Percentiles rank a stretch among this genome's conserved stretches.
Evolutionary conservation across 2,329 filamentous ascomycete species (phyloP).

Genomic region (Trichoderma guizhouense): DNA sequence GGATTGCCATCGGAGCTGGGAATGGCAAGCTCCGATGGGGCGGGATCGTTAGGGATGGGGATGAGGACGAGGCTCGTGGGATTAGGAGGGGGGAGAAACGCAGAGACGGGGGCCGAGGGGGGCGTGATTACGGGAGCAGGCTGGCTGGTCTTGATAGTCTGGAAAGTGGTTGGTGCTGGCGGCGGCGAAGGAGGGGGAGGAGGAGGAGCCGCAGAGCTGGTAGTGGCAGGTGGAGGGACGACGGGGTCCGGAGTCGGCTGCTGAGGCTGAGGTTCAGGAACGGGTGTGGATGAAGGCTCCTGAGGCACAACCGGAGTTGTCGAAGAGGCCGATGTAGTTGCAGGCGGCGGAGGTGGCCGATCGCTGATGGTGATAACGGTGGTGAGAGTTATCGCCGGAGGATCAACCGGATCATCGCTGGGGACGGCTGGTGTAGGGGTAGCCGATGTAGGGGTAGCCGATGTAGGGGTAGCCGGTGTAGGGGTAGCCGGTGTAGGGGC

Average conservation of each 20-base stretch:
- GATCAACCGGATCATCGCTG: not conserved
- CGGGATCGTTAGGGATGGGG: conserved; percentile 25
- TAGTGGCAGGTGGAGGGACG: conserved; percentile 9
- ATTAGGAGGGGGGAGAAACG: conserved; percentile 1
- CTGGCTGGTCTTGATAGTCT: conserved; percentile 8
- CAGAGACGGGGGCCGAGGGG: not conserved
- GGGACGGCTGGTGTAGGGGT: conserved; percentile 18
- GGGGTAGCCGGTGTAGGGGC: not conserved
- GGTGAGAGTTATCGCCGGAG: conserved; percentile 29
- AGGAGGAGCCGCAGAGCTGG: conserved; percentile 17
- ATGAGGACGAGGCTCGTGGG: conserved; percentile 29
- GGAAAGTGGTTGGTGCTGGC: conserved; percentile 17
- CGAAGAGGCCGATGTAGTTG: conserved; percentile 12
- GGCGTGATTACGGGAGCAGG: not conserved
- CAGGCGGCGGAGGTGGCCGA: conserved; percentile 3
- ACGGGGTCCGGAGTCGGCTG: not conserved
- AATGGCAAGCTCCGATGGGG: conserved; percentile 14
- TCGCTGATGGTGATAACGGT: conserved; percentile 31
- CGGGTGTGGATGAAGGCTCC: not conserved
- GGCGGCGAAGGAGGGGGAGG: conserved; percentile 9
- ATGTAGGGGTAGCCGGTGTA: not conserved
- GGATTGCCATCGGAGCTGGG: not conserved
- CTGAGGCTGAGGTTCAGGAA: not conserved
- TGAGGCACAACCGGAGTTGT: not conserved
- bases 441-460: not conserved